Percentiles rank a stretch among this genome's conserved stretches.
Conservation (phyloP, 1,284 basidiomycete species). For the Rhodotorula sp. region DNA sequence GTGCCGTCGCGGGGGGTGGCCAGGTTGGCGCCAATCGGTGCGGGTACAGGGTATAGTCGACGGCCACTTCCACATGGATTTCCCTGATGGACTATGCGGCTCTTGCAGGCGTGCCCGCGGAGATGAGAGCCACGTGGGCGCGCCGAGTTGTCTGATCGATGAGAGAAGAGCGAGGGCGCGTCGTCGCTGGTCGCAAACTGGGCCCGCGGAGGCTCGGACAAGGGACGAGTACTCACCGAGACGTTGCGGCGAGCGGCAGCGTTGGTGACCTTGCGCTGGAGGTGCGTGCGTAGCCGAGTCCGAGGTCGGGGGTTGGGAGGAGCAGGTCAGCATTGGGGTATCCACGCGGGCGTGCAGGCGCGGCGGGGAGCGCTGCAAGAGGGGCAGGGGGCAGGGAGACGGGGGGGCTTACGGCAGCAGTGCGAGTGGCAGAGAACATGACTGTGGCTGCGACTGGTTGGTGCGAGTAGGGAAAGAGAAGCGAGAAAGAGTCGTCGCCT, state of each 20-base stretch:
- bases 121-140: not conserved
- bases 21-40: too few relatives aligned
- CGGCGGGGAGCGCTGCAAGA: not conserved
- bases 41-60: too few relatives aligned
- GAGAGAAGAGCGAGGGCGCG: not conserved
- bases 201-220: not conserved
- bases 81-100: too few relatives aligned
- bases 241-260: conserved; percentile 11
- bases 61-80: not conserved
- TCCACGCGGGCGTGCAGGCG: not conserved
- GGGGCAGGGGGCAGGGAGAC: not conserved
- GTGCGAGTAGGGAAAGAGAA: too few relatives aligned
- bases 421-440: conserved; percentile 6
- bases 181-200: not conserved
- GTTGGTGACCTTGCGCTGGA: conserved; percentile 7
- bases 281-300: too few relatives aligned
- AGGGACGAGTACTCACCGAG: conserved; percentile 7
- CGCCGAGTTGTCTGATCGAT: not conserved
- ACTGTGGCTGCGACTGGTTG: too few relatives aligned
- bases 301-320: not conserved
- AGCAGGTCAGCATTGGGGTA: not conserved
- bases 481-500: too few relatives aligned
- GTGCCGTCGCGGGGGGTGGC: too few relatives aligned
- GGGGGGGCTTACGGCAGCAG: conserved; percentile 7
- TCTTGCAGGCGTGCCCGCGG: not conserved